These are phyloP conservation scores for Logfia minima DNA, from an alignment of 129 eudicot species.

Conservation along the genomic window DNA sequence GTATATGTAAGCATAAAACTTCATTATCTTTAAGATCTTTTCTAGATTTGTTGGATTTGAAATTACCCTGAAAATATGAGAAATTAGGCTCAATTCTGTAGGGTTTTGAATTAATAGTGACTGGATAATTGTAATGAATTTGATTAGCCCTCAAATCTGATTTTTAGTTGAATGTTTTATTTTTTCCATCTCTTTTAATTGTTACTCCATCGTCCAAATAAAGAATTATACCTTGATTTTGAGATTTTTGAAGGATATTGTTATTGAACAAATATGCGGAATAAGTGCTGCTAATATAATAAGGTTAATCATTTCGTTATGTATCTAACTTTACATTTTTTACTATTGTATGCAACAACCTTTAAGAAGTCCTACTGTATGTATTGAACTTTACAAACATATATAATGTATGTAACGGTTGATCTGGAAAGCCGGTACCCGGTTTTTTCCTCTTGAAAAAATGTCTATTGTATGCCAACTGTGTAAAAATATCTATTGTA, in stretches of 20 bases:
- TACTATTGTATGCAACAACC: too few species aligned
- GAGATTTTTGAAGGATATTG: conserved; percentile 13
- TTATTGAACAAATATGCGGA: background rate
- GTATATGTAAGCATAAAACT: too few species aligned
- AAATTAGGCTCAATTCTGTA: background rate
- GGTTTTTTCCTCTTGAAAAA: too few species aligned
- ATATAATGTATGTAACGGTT: too few species aligned
- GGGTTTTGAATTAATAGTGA: conserved; percentile 27
- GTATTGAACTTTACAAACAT: too few species aligned
- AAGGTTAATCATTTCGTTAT: too few species aligned
- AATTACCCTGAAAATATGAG: background rate
- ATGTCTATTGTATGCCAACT: too few species aligned
- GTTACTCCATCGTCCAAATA: background rate
- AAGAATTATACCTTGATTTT: background rate
- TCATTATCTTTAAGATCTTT: too few species aligned
- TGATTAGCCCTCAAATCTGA: background rate
- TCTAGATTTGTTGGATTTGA: background rate
- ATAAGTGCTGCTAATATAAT: conserved; percentile 21
- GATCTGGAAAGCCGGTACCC: too few species aligned
- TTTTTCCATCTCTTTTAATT: background rate
- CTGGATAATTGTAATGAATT: conserved; percentile 5
- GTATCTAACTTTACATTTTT: too few species aligned
- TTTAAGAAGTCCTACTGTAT: too few species aligned
- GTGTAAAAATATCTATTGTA: too few species aligned
- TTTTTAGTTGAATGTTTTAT: background rate